Percentiles rank a stretch among this genome's conserved stretches.
phyloP scores from a whole-genome alignment of 2,329 filamentous ascomycete genomes.

The Pseudogymnoascus sp. region DNA sequence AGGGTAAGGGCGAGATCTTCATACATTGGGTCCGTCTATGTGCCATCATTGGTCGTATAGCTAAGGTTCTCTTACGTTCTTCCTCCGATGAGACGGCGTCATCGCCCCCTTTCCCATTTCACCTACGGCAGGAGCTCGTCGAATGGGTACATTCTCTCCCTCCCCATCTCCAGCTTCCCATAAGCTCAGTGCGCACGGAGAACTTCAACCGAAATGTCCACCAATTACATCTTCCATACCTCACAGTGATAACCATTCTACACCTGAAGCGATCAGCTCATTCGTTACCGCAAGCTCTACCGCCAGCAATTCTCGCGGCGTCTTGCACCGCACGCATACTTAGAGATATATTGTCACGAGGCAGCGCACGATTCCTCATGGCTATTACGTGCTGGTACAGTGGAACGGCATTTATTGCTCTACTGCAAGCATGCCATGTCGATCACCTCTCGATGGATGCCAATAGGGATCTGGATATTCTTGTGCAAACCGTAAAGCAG shows the following conservation, averaged over 20 bases:
- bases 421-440: constrained; percentile 34
- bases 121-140: constrained; percentile 30
- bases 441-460: constrained; percentile 27
- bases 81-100: background rate
- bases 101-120: constrained; percentile 20
- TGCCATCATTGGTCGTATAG: constrained; percentile 34
- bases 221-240: constrained; percentile 36
- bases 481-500: constrained; percentile 29
- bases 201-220: constrained; percentile 36
- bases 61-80: constrained; percentile 31
- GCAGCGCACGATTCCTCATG: constrained; percentile 35
- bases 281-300: constrained; percentile 32
- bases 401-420: constrained; percentile 35
- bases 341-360: constrained; percentile 33
- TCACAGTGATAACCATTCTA: constrained; percentile 36
- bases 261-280: constrained; percentile 32
- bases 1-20: constrained; percentile 34
- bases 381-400: constrained; percentile 39
- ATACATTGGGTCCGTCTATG: constrained; percentile 37
- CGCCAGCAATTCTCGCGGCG: constrained; percentile 33
- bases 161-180: constrained; percentile 29
- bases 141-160: constrained; percentile 33
- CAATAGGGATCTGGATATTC: constrained; percentile 30
- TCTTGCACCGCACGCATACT: constrained; percentile 35
- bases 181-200: constrained; percentile 24